phyloP scores from a whole-genome alignment of 1,284 basidiomycete species.

The Volvariella volvacea region DNA sequence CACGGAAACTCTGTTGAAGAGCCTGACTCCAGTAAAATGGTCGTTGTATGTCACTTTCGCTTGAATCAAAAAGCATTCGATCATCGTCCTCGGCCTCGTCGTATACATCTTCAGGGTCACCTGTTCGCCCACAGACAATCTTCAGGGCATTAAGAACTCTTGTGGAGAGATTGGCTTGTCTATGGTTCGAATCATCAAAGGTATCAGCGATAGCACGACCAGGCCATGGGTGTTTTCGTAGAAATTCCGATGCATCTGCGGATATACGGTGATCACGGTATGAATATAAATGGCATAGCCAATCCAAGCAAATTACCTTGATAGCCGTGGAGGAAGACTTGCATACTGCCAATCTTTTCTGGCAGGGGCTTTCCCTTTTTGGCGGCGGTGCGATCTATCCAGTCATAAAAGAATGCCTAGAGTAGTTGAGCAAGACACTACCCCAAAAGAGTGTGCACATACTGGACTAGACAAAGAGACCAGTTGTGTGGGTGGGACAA shows the following conservation, averaged over 20 bases:
- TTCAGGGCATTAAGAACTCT: conserved; percentile 61
- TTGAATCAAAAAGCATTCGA: conserved; percentile 54
- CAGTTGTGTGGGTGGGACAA: conserved; percentile 84
- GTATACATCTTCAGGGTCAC: conserved; percentile 59
- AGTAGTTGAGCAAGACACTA: background rate
- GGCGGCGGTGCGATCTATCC: conserved; percentile 71
- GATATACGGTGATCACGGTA: background rate
- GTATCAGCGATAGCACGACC: conserved; percentile 79
- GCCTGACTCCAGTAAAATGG: conserved; percentile 78
- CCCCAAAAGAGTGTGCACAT: conserved; percentile 16
- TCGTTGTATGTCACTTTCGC: conserved; percentile 45
- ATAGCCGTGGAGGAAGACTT: conserved; percentile 82
- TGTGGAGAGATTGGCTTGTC: conserved; percentile 58
- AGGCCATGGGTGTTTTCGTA: conserved; percentile 84
- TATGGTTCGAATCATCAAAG: conserved; percentile 74
- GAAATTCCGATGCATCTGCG: conserved; percentile 80
- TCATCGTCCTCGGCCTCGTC: conserved; percentile 73
- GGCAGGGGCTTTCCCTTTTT: conserved; percentile 78
- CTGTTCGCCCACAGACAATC: conserved; percentile 75
- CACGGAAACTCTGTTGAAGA: conserved; percentile 75
- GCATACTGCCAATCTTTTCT: conserved; percentile 87
- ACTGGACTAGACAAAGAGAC: conserved; percentile 78
- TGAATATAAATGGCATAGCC: conserved; percentile 3
- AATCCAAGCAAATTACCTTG: conserved; percentile 40
- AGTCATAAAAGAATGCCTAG: conserved; percentile 86